phyloP scores from a whole-genome alignment of 169 alveolate species.

The Cryptosporidium ryanae region DNA sequence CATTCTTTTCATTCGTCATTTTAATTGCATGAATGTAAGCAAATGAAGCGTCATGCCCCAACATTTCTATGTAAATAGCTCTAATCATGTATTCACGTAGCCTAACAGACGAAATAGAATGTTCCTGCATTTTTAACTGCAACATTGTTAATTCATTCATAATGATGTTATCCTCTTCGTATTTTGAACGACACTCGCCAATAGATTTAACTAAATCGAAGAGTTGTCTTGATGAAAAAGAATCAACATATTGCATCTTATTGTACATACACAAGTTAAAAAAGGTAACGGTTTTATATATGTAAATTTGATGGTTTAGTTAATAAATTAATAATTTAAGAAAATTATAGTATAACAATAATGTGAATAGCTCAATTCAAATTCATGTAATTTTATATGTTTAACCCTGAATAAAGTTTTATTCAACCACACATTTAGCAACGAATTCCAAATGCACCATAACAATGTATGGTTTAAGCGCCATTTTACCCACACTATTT shows the following conservation, averaged over 20 bases:
- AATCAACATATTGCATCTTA: slow-evolving; percentile 71
- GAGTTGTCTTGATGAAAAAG: slow-evolving; percentile 79
- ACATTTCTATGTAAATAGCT: slow-evolving; percentile 94
- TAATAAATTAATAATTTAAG: too few relatives aligned
- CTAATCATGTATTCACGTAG: slow-evolving; percentile 89
- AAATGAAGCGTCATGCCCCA: slow-evolving; percentile 94
- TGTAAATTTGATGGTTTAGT: too few relatives aligned
- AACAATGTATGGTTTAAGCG: too few relatives aligned
- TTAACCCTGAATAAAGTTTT: too few relatives aligned
- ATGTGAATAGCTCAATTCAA: too few relatives aligned
- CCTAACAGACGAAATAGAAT: slow-evolving; percentile 83
- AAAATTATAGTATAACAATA: too few relatives aligned
- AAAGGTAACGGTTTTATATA: not conserved
- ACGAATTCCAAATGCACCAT: too few relatives aligned
- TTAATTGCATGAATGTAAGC: slow-evolving; percentile 93
- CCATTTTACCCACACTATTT: too few relatives aligned
- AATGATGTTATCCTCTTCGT: slow-evolving; percentile 93
- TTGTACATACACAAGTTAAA: not conserved
- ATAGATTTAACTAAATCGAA: slow-evolving; percentile 91
- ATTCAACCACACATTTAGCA: too few relatives aligned
- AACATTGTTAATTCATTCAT: slow-evolving; percentile 85
- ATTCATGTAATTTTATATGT: too few relatives aligned
- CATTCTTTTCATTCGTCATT: slow-evolving; percentile 86
- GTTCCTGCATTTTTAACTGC: slow-evolving; percentile 85
- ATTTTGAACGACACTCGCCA: slow-evolving; percentile 94